Evolutionary conservation across 129 eudicot species (phyloP).

Genomic region (Helianthus tuberosus): DNA sequence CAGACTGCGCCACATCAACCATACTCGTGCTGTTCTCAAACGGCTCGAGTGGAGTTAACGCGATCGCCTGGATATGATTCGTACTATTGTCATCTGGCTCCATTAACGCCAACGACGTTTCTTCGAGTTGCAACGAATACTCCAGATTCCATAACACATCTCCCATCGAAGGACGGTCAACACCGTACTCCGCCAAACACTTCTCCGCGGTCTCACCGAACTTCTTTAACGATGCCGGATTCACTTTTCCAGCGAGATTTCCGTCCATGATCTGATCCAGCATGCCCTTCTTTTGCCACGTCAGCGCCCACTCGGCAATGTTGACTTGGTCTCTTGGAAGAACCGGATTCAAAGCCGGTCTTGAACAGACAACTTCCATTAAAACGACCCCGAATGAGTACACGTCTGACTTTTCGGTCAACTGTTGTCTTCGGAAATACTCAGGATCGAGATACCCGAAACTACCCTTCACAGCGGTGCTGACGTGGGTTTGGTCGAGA

Average conservation of each 20-base stretch:
- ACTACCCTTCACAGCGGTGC: constrained; percentile 73
- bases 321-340: constrained; percentile 84
- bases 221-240: constrained; percentile 47
- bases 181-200: constrained; percentile 78
- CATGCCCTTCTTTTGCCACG: constrained; percentile 62
- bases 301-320: constrained; percentile 88
- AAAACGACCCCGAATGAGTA: constrained; percentile 73
- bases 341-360: constrained; percentile 73
- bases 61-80: constrained; percentile 57
- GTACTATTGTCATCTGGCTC: constrained; percentile 47
- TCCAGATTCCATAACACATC: constrained; percentile 85
- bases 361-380: constrained; percentile 71
- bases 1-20: constrained; percentile 30
- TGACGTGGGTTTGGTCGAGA: constrained; percentile 82
- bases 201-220: constrained; percentile 82
- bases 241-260: constrained; percentile 46
- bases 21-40: constrained; percentile 49
- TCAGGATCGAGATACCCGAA: constrained; percentile 46
- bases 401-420: constrained; percentile 32
- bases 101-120: constrained; percentile 48
- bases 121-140: constrained; percentile 70
- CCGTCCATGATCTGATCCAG: constrained; percentile 65
- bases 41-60: constrained; percentile 61
- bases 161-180: constrained; percentile 78
- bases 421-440: constrained; percentile 36